Evolutionary conservation across 1,139 yeast species (phyloP).

Genomic region (Zygosaccharomyces sapae): DNA sequence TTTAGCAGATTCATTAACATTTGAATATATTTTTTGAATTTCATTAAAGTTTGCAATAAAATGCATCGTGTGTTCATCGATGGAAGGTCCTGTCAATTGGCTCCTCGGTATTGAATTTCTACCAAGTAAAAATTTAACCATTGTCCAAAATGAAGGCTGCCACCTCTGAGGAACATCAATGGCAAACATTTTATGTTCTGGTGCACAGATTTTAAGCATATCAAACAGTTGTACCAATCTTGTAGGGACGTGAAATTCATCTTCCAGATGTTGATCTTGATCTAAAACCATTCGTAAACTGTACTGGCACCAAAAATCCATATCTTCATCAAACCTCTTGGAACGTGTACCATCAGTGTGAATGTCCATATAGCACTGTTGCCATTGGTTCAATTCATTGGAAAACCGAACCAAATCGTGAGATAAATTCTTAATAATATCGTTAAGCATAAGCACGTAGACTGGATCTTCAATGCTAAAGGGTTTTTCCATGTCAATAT

Average conservation of each 20-base stretch:
- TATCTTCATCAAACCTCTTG: slow-evolving; percentile 12
- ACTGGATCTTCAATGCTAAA: slow-evolving; percentile 31
- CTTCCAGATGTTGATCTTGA: background rate
- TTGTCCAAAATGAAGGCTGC: slow-evolving; percentile 11
- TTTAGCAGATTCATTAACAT: slow-evolving; percentile 19
- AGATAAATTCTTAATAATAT: slow-evolving; percentile 26
- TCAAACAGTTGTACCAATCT: slow-evolving; percentile 28
- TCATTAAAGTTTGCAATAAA: slow-evolving; percentile 26
- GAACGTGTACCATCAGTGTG: slow-evolving; percentile 11
- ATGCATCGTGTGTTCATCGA: slow-evolving; percentile 7
- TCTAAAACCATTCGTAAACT: slow-evolving; percentile 12
- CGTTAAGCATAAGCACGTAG: slow-evolving; percentile 30
- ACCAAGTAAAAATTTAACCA: slow-evolving; percentile 13
- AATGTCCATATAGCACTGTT: slow-evolving; percentile 25
- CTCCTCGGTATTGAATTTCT: slow-evolving; percentile 9
- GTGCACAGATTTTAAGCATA: slow-evolving; percentile 21
- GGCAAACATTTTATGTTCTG: slow-evolving; percentile 30
- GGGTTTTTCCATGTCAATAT: slow-evolving; percentile 5
- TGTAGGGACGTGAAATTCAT: slow-evolving; percentile 25
- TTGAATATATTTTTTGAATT: slow-evolving; percentile 22
- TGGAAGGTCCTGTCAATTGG: slow-evolving; percentile 5
- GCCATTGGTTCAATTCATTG: slow-evolving; percentile 17
- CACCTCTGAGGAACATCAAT: slow-evolving; percentile 24
- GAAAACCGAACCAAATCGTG: slow-evolving; percentile 28
- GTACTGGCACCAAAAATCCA: slow-evolving; percentile 28